phyloP scores from a whole-genome alignment of 2,329 filamentous ascomycete genomes.

The Macrophomina tecta region DNA sequence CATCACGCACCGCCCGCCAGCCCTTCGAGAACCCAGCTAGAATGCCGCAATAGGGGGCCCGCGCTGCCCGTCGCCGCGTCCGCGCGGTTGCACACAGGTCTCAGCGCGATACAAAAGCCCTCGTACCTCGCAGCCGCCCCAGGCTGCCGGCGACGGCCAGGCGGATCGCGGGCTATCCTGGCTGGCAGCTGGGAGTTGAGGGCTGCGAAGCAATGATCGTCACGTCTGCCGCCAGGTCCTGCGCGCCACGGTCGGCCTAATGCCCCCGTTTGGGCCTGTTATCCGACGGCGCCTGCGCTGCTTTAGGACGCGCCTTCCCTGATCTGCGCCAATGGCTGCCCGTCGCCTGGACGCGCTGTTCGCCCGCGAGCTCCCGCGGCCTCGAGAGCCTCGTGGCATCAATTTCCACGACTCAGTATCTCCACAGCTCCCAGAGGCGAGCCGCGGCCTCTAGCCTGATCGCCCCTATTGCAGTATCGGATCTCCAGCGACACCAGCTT shows the following conservation, averaged over 20 bases:
- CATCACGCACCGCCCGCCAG: conserved; percentile 11
- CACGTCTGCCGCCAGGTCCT: conserved; percentile 1
- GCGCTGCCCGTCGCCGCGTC: conserved; percentile 31
- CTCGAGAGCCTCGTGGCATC: conserved; percentile 24
- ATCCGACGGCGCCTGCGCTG: background rate
- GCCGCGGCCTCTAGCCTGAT: conserved; percentile 24
- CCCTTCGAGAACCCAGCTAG: conserved; percentile 46
- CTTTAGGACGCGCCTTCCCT: conserved; percentile 11
- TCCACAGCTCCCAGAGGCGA: conserved; percentile 22
- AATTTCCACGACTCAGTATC: conserved; percentile 28
- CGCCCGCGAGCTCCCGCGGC: background rate
- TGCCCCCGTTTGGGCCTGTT: background rate
- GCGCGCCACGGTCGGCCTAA: conserved; percentile 8
- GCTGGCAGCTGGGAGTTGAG: background rate
- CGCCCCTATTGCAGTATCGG: conserved; percentile 22
- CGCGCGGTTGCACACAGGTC: conserved; percentile 29
- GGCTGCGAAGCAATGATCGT: conserved; percentile 21
- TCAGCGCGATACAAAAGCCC: conserved; percentile 29
- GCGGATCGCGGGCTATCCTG: background rate
- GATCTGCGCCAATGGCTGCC: conserved; percentile 25
- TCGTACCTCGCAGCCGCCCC: conserved; percentile 15
- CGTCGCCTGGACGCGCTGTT: conserved; percentile 8
- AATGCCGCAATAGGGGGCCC: conserved; percentile 37
- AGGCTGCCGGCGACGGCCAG: background rate
- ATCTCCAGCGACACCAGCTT: conserved; percentile 17